phyloP scores from a whole-genome alignment of 1,284 basidiomycete species.

The Cryptococcus sp. region DNA sequence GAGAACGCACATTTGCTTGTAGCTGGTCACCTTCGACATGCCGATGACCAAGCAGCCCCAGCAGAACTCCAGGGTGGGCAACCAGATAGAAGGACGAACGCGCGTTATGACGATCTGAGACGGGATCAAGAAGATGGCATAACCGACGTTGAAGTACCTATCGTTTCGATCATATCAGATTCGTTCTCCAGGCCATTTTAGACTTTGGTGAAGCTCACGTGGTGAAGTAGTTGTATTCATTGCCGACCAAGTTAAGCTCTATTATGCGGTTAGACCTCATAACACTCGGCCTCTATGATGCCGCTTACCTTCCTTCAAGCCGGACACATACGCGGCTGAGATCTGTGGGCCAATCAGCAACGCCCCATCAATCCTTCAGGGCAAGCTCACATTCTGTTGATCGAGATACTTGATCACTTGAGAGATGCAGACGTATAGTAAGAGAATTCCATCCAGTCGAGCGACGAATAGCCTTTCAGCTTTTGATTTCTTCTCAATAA shows the following conservation, averaged over 20 bases:
- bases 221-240: slow-evolving; percentile 62
- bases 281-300: neutral
- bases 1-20: slow-evolving; percentile 31
- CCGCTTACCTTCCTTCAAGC: slow-evolving; percentile 67
- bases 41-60: slow-evolving; percentile 39
- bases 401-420: slow-evolving; percentile 36
- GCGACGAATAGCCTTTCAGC: slow-evolving; percentile 39
- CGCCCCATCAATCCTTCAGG: neutral
- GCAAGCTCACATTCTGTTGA: slow-evolving; percentile 18
- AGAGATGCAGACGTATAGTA: slow-evolving; percentile 34
- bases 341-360: slow-evolving; percentile 8
- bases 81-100: slow-evolving; percentile 32
- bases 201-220: slow-evolving; percentile 21
- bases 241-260: slow-evolving; percentile 69
- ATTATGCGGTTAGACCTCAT: neutral
- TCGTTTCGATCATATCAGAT: neutral
- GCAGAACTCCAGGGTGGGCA: slow-evolving; percentile 30
- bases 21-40: slow-evolving; percentile 25
- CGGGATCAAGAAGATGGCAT: slow-evolving; percentile 36
- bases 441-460: slow-evolving; percentile 41
- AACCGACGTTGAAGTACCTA: slow-evolving; percentile 22
- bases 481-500: slow-evolving; percentile 32
- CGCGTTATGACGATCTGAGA: slow-evolving; percentile 42
- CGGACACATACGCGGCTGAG: slow-evolving; percentile 60
- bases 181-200: slow-evolving; percentile 3